Percentiles rank a stretch among this genome's conserved stretches.
Evolutionary conservation across 306 rosid species (phyloP).

Genomic region (Lupinus albus): DNA sequence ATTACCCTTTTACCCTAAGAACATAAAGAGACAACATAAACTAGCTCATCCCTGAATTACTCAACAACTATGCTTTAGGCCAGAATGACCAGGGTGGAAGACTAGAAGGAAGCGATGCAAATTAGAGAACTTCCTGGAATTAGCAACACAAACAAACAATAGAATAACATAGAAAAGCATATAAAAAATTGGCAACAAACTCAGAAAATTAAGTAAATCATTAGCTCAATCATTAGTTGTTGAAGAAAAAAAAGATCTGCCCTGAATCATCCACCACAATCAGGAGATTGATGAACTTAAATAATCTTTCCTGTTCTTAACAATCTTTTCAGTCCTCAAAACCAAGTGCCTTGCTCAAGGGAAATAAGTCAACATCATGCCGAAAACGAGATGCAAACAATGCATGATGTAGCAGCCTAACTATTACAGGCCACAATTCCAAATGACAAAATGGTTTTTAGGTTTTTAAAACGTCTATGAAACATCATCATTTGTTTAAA

Average conservation of each 20-base stretch:
- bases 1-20: constrained; percentile 1
- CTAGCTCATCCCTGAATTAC: constrained; percentile 11
- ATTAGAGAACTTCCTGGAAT: constrained; percentile 16
- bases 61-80: not conserved
- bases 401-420: constrained; percentile 18
- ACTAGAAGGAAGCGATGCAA: not conserved
- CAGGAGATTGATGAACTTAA: constrained; percentile 29
- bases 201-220: not conserved
- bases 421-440: constrained; percentile 15
- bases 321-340: constrained; percentile 1
- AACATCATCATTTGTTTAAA: constrained; percentile 18
- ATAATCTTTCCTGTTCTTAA: constrained; percentile 12
- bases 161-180: not conserved
- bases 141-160: not conserved
- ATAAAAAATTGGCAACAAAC: constrained; percentile 15
- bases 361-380: constrained; percentile 16
- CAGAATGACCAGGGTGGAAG: constrained; percentile 22
- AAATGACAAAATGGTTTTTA: constrained; percentile 5
- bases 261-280: constrained; percentile 12
- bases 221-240: constrained; percentile 21
- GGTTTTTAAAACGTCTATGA: constrained; percentile 8
- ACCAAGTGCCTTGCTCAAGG: constrained; percentile 33
- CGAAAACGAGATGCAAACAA: constrained; percentile 33
- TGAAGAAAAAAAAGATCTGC: constrained; percentile 20
- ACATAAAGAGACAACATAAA: not conserved